These are phyloP conservation scores for Diversispora epigaea DNA, from an alignment of 192 early-diverging fungal genomes.

Conservation along the genomic window DNA sequence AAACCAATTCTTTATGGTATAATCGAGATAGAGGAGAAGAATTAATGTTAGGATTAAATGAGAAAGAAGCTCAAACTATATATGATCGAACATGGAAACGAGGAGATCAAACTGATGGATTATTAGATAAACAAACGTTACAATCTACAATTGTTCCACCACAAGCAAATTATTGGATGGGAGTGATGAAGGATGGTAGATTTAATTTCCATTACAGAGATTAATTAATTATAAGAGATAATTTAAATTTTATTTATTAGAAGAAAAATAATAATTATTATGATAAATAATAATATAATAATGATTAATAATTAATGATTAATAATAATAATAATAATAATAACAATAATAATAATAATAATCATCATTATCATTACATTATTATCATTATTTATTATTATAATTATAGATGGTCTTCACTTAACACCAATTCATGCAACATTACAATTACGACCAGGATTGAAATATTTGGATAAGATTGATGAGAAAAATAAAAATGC, in stretches of 20 bases:
- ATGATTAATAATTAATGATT: too few species aligned
- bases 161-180: constrained; percentile 81
- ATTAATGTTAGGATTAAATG: constrained; percentile 72
- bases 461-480: constrained; percentile 90
- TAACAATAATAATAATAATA: constrained; percentile 1
- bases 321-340: background rate
- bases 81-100: constrained; percentile 41
- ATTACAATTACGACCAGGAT: constrained; percentile 83
- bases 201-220: background rate
- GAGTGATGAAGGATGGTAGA: constrained; percentile 70
- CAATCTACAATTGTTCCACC: constrained; percentile 74
- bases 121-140: constrained; percentile 82
- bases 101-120: constrained; percentile 45
- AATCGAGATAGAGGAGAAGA: constrained; percentile 74
- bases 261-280: too few species aligned
- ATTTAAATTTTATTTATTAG: too few species aligned
- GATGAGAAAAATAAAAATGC: constrained; percentile 77
- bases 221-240: too few species aligned
- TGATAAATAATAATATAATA: too few species aligned
- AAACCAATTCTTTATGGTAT: constrained; percentile 72
- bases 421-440: constrained; percentile 72
- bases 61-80: constrained; percentile 67
- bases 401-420: constrained; percentile 73
- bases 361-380: background rate
- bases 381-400: constrained; percentile 21